Conservation (phyloP, 129 eudicot genomes). For the Arctium lappa region DNA sequence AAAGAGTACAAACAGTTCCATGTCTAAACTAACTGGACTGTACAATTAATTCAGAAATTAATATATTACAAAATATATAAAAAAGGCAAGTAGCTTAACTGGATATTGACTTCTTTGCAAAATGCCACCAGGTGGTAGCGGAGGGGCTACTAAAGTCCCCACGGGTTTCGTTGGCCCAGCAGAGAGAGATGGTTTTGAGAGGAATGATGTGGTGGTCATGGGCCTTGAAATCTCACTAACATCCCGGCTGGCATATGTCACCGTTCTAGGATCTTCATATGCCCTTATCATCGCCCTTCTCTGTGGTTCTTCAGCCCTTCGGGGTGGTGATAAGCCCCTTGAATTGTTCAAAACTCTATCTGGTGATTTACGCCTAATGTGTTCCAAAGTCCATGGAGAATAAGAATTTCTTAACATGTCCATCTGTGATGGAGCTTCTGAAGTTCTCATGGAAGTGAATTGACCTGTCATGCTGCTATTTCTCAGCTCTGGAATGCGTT, state of each 20-base stretch:
- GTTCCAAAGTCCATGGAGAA: conserved; percentile 73
- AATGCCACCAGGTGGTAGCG: conserved; percentile 40
- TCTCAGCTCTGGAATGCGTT: conserved; percentile 32
- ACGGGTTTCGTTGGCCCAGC: conserved; percentile 44
- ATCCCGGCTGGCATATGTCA: conserved; percentile 49
- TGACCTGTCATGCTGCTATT: conserved; percentile 32
- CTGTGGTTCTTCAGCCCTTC: conserved; percentile 48
- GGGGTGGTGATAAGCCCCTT: conserved; percentile 53
- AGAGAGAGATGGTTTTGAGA: conserved; percentile 47
- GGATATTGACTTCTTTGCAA: conserved; percentile 54
- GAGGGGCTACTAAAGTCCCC: conserved; percentile 36
- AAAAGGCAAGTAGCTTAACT: conserved; percentile 39
- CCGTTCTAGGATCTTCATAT: conserved; percentile 53
- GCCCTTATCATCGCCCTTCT: conserved; percentile 52
- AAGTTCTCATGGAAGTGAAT: conserved; percentile 37
- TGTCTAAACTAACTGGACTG: conserved; percentile 2
- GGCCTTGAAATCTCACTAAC: conserved; percentile 48
- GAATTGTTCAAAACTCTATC: conserved; percentile 43
- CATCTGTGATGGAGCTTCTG: conserved; percentile 38
- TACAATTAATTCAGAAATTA: background rate
- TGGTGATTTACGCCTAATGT: conserved; percentile 72
- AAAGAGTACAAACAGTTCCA: background rate
- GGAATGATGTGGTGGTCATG: conserved; percentile 37
- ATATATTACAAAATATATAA: background rate
- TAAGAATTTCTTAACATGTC: conserved; percentile 39